A percentile compares a stretch with the other conserved stretches of the same genome.
Evolutionary conservation across 176 grass and related monocot species (phyloP).

Genomic region (Bothriochloa decipiens): DNA sequence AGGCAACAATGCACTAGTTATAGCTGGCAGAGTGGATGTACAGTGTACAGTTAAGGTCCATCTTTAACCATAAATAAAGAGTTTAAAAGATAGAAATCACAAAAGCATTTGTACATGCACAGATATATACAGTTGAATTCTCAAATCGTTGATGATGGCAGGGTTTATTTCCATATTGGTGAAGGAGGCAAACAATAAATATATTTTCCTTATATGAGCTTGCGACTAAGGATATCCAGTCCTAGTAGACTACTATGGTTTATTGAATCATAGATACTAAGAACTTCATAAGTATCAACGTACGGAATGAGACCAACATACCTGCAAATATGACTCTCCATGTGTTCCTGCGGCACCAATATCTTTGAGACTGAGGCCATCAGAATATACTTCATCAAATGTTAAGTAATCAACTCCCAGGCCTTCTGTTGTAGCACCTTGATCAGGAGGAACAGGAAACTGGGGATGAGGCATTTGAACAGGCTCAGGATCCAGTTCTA

Average conservation of each 20-base stretch:
- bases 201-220: constrained; percentile 1
- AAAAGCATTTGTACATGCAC: constrained; percentile 12
- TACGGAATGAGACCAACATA: constrained; percentile 16
- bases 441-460: constrained; percentile 43
- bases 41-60: not conserved
- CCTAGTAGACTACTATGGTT: not conserved
- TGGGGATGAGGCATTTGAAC: constrained; percentile 49
- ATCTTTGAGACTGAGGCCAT: constrained; percentile 55
- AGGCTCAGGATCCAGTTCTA: constrained; percentile 39
- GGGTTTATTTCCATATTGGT: not conserved
- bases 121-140: not conserved
- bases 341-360: constrained; percentile 38
- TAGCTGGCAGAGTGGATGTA: constrained; percentile 11
- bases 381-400: constrained; percentile 60
- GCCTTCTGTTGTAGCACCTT: constrained; percentile 35
- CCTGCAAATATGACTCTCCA: constrained; percentile 64
- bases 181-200: not conserved
- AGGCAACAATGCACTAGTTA: not conserved
- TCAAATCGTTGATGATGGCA: constrained; percentile 2
- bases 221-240: not conserved
- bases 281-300: not conserved
- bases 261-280: not conserved
- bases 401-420: constrained; percentile 55
- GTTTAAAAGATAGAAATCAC: not conserved
- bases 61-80: constrained; percentile 17